A percentile compares a stretch with the other conserved stretches of the same genome.
Evolutionary conservation across 495 filamentous ascomycete genomes (phyloP).

Genomic region (Talaromyces borbonicus): DNA sequence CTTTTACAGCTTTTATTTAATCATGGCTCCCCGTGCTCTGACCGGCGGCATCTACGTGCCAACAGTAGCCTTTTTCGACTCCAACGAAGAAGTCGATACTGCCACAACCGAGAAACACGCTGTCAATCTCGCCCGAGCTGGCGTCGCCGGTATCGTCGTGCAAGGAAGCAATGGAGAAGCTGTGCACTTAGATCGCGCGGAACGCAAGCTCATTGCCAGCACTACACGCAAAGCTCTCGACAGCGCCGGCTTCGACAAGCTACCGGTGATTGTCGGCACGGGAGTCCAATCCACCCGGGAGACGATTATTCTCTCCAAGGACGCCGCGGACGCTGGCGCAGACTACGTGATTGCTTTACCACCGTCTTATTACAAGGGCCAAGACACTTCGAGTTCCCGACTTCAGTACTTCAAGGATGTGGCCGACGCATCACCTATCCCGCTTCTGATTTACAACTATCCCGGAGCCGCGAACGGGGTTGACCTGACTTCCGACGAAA

Average conservation of each 20-base stretch:
- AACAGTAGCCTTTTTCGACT: conserved; percentile 58
- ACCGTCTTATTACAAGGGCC: conserved; percentile 70
- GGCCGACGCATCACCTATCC: conserved; percentile 72
- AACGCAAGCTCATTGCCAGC: conserved; percentile 60
- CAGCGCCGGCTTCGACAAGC: conserved; percentile 51
- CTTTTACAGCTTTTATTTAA: not conserved
- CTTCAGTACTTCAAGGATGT: conserved; percentile 68
- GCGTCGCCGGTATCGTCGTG: conserved; percentile 70
- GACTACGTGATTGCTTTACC: conserved; percentile 81
- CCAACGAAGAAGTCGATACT: conserved; percentile 53
- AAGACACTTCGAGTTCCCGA: conserved; percentile 48
- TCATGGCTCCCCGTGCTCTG: conserved; percentile 18
- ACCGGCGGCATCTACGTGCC: conserved; percentile 55
- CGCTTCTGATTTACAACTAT: conserved; percentile 90
- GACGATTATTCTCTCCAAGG: conserved; percentile 68
- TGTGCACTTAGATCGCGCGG: conserved; percentile 63
- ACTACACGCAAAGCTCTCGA: conserved; percentile 68
- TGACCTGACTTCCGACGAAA: conserved; percentile 73
- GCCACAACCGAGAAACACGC: conserved; percentile 64
- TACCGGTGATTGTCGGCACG: conserved; percentile 79
- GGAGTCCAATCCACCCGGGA: conserved; percentile 79
- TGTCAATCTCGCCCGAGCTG: conserved; percentile 70
- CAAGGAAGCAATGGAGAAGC: conserved; percentile 90
- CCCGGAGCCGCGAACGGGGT: conserved; percentile 72
- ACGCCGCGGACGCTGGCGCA: conserved; percentile 64